phyloP scores from a whole-genome alignment of 306 rosid species.

The Hippophae gyantsensis region DNA sequence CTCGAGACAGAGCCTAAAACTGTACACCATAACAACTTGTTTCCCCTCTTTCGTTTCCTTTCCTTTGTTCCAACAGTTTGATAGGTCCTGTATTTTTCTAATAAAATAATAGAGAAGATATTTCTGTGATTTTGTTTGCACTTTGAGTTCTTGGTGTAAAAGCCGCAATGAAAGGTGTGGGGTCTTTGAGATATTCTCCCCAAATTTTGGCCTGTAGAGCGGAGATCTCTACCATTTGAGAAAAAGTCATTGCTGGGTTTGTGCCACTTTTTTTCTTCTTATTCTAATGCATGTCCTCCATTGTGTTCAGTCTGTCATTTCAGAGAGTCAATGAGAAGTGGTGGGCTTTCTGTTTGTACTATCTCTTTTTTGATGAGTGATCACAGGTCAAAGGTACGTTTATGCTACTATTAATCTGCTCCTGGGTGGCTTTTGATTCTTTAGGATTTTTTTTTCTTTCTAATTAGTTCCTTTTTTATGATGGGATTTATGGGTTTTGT shows the following conservation, averaged over 20 bases:
- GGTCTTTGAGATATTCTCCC: constrained; percentile 20
- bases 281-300: constrained; percentile 28
- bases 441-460: background rate
- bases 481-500: no score
- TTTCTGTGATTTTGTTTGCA: constrained; percentile 17
- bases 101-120: constrained; percentile 16
- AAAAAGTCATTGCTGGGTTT: constrained; percentile 29
- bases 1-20: constrained; percentile 5
- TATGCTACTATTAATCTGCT: background rate
- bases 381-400: constrained; percentile 41
- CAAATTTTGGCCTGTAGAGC: constrained; percentile 31
- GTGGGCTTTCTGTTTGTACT: constrained; percentile 44
- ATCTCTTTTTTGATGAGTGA: constrained; percentile 36
- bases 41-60: background rate
- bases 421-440: no score
- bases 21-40: constrained; percentile 4
- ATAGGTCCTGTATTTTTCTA: background rate
- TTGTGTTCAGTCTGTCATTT: constrained; percentile 29
- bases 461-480: background rate
- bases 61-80: constrained; percentile 5
- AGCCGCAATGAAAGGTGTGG: constrained; percentile 5
- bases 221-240: constrained; percentile 46
- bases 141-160: constrained; percentile 13
- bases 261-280: constrained; percentile 18
- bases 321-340: constrained; percentile 32